Conservation (phyloP, 2,329 filamentous ascomycete genomes). For the Dactylellina parvicollis region DNA sequence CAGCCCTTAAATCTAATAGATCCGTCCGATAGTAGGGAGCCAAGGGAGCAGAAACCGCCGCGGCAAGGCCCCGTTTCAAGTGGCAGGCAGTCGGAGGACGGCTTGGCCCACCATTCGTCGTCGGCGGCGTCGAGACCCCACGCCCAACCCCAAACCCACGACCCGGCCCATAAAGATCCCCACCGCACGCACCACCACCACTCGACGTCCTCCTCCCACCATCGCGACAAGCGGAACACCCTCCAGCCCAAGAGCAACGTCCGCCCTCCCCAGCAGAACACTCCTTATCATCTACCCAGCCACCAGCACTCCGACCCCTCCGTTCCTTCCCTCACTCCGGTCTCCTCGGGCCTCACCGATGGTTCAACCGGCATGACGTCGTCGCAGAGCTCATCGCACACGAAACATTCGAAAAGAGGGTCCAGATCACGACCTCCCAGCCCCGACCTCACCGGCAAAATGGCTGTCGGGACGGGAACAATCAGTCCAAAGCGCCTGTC, state of each 20-base stretch:
- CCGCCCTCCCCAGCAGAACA: conserved; percentile 16
- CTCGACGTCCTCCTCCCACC: conserved; percentile 14
- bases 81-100: conserved; percentile 50
- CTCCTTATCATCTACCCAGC: conserved; percentile 32
- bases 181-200: conserved; percentile 23
- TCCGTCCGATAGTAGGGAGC: conserved; percentile 30
- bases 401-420: conserved; percentile 36
- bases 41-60: conserved; percentile 41
- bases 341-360: conserved; percentile 25
- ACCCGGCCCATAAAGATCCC: conserved; percentile 24
- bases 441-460: conserved; percentile 51
- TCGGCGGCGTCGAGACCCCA: conserved; percentile 17
- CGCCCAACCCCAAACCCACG: not conserved
- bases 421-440: conserved; percentile 49
- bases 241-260: conserved; percentile 50
- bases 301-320: conserved; percentile 43
- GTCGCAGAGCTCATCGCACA: conserved; percentile 13
- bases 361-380: conserved; percentile 33
- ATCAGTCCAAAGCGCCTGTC: conserved; percentile 77
- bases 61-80: conserved; percentile 49
- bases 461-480: conserved; percentile 60
- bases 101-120: conserved; percentile 52
- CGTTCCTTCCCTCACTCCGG: conserved; percentile 29
- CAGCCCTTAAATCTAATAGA: conserved; percentile 52
- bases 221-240: conserved; percentile 44